These are phyloP conservation scores for Chamaecrista fasciculata DNA, from an alignment of 306 rosid species.

Conservation along the genomic window DNA sequence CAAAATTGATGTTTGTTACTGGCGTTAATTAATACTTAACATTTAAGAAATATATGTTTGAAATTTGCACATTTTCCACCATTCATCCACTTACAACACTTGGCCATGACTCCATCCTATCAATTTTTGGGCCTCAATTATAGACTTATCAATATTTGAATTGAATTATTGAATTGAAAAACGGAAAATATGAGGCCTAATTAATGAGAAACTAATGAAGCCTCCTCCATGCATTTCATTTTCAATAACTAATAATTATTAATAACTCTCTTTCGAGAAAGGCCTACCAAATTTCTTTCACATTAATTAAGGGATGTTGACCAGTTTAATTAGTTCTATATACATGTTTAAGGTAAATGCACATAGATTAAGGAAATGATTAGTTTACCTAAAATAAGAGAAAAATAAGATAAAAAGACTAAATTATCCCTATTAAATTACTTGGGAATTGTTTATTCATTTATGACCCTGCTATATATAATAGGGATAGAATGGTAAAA, in stretches of 20 bases:
- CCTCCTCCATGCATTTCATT: neutral
- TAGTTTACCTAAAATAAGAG: no score
- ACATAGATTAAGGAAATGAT: no score
- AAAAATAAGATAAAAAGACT: no score
- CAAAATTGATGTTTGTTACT: neutral
- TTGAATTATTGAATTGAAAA: slow-evolving; percentile 4
- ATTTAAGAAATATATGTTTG: neutral
- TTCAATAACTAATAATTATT: slow-evolving; percentile 13
- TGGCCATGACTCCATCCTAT: slow-evolving; percentile 24
- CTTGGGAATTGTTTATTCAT: no score
- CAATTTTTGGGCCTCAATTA: slow-evolving; percentile 23
- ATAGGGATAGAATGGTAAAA: no score
- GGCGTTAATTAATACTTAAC: no score
- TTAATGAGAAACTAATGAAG: neutral
- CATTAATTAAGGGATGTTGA: slow-evolving; percentile 32
- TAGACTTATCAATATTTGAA: neutral
- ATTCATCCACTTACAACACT: slow-evolving; percentile 2
- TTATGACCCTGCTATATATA: no score
- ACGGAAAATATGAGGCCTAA: neutral
- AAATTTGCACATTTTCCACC: slow-evolving; percentile 21
- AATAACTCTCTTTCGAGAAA: slow-evolving; percentile 3
- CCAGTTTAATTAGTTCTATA: no score
- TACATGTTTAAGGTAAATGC: no score
- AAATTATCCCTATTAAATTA: no score
- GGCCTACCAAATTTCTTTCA: no score